Conservation (phyloP, 1,139 yeast species). For the Zhuliangozyma blackwelliae region DNA sequence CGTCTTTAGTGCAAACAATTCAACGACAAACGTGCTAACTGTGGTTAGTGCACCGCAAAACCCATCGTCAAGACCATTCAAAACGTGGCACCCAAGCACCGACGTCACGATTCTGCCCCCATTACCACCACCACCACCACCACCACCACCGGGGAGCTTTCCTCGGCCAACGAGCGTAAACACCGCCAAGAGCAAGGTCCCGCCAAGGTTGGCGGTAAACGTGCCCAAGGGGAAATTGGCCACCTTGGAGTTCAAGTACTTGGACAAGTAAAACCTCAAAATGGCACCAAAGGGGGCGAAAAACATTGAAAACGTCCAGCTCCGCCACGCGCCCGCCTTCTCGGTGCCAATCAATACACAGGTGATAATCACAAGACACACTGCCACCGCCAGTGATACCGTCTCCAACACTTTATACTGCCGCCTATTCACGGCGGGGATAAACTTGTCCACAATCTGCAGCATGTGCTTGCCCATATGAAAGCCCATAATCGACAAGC, state of each 20-base stretch:
- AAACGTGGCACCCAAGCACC: constrained; percentile 44
- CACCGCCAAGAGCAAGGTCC: constrained; percentile 54
- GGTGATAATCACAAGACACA: constrained; percentile 34
- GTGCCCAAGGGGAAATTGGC: constrained; percentile 70
- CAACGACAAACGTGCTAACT: constrained; percentile 71
- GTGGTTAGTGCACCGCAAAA: constrained; percentile 79
- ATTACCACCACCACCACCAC: too few relatives aligned
- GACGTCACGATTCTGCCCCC: constrained; percentile 25
- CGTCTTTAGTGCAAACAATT: constrained; percentile 42
- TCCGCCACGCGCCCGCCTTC: constrained; percentile 45
- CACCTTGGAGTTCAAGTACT: constrained; percentile 38
- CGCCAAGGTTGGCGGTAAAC: constrained; percentile 59
- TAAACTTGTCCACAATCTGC: constrained; percentile 36
- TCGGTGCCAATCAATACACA: constrained; percentile 41
- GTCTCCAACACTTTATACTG: constrained; percentile 17
- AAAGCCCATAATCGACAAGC: constrained; percentile 32
- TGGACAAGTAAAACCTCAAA: constrained; percentile 52
- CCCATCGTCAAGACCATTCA: constrained; percentile 61
- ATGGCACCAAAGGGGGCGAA: constrained; percentile 71
- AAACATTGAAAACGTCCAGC: constrained; percentile 54
- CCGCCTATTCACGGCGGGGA: constrained; percentile 18
- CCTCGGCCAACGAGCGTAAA: constrained; percentile 52
- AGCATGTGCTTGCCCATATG: constrained; percentile 29
- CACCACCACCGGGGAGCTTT: constrained; percentile 11
- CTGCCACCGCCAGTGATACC: constrained; percentile 20